Percentiles rank a stretch among this genome's conserved stretches.
These are phyloP conservation scores for Phyllosticta citribraziliensis DNA, from an alignment of 2,329 filamentous ascomycete species.

Conservation along the genomic window DNA sequence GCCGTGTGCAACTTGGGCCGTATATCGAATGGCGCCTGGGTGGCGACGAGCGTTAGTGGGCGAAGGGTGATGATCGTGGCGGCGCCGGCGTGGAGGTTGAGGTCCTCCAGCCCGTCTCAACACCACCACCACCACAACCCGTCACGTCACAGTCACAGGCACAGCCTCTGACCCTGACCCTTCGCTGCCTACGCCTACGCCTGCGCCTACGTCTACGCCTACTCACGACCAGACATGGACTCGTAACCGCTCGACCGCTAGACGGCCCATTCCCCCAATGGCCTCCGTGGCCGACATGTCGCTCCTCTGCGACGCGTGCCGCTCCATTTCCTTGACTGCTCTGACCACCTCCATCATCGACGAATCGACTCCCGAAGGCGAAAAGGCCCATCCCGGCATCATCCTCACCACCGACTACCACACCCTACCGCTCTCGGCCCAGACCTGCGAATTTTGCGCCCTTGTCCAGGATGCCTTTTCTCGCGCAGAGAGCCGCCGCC, in stretches of 20 bases:
- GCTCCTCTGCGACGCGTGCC: slow-evolving; percentile 15
- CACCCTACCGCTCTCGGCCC: too few relatives aligned
- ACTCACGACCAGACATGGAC: too few relatives aligned
- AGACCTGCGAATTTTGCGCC: slow-evolving; percentile 13
- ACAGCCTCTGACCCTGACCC: too few relatives aligned
- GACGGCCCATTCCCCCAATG: too few relatives aligned
- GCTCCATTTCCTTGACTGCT: slow-evolving; percentile 13
- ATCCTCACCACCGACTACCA: too few relatives aligned
- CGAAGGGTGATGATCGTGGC: not conserved
- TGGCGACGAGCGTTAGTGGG: not conserved
- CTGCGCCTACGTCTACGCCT: too few relatives aligned
- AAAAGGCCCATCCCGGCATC: too few relatives aligned
- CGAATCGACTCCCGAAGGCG: too few relatives aligned
- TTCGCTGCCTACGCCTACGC: too few relatives aligned
- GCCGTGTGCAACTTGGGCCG: slow-evolving; percentile 6
- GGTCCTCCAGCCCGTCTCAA: not conserved
- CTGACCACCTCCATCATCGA: slow-evolving; percentile 12
- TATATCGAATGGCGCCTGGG: slow-evolving; percentile 3
- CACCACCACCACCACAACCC: not conserved
- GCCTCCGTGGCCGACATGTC: not conserved
- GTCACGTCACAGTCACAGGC: too few relatives aligned
- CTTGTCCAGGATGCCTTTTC: slow-evolving; percentile 11
- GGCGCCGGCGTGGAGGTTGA: not conserved
- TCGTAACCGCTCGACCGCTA: too few relatives aligned
- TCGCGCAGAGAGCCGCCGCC: not conserved